Conservation (phyloP, 2,329 filamentous ascomycete species). For the Aureobasidium sp. region DNA sequence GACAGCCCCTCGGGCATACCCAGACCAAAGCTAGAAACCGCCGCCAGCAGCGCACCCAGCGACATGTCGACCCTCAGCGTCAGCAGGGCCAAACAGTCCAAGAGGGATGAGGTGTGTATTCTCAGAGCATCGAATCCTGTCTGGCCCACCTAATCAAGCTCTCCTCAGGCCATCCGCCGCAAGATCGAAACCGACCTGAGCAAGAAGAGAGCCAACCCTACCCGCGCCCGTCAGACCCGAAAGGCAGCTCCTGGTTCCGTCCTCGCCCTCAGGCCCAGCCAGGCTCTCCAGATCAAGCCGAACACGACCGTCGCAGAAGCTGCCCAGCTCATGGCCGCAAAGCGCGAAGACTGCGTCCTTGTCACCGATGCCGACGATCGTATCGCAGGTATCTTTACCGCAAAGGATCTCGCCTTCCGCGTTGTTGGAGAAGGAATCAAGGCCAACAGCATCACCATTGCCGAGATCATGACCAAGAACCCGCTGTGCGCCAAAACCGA, state of each 20-base stretch:
- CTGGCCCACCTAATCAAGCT: slow-evolving; percentile 11
- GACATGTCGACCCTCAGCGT: slow-evolving; percentile 75
- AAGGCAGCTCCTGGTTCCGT: slow-evolving; percentile 96
- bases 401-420: slow-evolving; percentile 95
- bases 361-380: slow-evolving; percentile 97
- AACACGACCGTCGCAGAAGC: slow-evolving; percentile 89
- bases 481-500: slow-evolving; percentile 94
- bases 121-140: background rate
- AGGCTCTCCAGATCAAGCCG: slow-evolving; percentile 95
- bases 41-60: slow-evolving; percentile 41
- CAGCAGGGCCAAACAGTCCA: slow-evolving; percentile 91
- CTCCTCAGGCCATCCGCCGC: slow-evolving; percentile 74
- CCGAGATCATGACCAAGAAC: slow-evolving; percentile 99
- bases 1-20: slow-evolving; percentile 60
- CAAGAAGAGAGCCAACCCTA: slow-evolving; percentile 84
- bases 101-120: slow-evolving; percentile 81
- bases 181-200: slow-evolving; percentile 96
- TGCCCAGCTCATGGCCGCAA: slow-evolving; percentile 96
- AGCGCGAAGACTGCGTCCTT: slow-evolving; percentile 94
- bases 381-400: slow-evolving; percentile 97
- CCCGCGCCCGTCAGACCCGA: slow-evolving; percentile 72
- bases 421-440: slow-evolving; percentile 89
- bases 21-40: slow-evolving; percentile 59
- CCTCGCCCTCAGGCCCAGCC: slow-evolving; percentile 87
- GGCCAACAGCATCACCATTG: slow-evolving; percentile 82